phyloP scores from a whole-genome alignment of 495 filamentous ascomycete species.

The Penicillium cataractarum region DNA sequence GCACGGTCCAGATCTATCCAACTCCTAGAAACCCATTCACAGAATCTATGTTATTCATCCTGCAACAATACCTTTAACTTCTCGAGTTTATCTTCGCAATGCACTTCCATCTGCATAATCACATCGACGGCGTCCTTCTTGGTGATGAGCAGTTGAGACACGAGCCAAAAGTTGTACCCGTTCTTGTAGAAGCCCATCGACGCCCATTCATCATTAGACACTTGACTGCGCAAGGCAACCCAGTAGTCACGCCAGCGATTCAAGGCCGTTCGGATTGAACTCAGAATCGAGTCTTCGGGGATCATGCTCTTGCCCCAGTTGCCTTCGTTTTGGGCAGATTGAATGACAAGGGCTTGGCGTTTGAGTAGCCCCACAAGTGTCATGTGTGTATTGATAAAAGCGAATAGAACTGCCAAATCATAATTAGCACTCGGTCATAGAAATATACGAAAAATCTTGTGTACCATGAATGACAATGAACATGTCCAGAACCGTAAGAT shows the following conservation, averaged over 20 bases:
- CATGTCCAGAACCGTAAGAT: constrained; percentile 44
- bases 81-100: constrained; percentile 51
- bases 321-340: constrained; percentile 8
- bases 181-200: constrained; percentile 53
- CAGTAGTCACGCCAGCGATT: constrained; percentile 46
- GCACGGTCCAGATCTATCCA: neutral
- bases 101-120: constrained; percentile 53
- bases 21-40: neutral
- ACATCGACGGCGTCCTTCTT: constrained; percentile 52
- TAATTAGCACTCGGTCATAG: constrained; percentile 17
- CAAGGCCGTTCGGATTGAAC: constrained; percentile 39
- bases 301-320: constrained; percentile 16
- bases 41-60: constrained; percentile 40
- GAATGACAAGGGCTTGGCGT: constrained; percentile 13
- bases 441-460: too few species aligned
- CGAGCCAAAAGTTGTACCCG: constrained; percentile 51
- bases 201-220: constrained; percentile 44
- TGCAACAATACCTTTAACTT: constrained; percentile 48
- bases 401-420: constrained; percentile 38
- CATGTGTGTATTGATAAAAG: constrained; percentile 53
- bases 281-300: constrained; percentile 41
- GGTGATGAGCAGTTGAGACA: constrained; percentile 50
- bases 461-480: constrained; percentile 50
- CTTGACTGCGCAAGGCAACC: constrained; percentile 35
- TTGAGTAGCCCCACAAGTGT: constrained; percentile 40